Conservation (phyloP, 345 rosid genomes). For the Ceriops tagal region DNA sequence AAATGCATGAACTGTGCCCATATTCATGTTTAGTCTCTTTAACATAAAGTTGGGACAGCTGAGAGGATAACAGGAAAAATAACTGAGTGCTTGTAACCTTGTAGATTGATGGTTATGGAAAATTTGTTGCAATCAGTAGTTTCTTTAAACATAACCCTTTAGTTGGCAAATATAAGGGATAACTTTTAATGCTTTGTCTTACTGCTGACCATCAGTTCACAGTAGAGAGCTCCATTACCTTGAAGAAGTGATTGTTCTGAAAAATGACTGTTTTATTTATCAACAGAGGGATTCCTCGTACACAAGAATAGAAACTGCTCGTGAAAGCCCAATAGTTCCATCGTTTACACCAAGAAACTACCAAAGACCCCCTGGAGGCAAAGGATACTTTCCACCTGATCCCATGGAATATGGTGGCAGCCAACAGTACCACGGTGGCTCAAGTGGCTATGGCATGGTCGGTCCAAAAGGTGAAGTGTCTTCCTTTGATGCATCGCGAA, state of each 20-base stretch:
- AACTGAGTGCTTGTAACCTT: no score
- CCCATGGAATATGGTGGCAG: constrained; percentile 54
- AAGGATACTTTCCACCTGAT: constrained; percentile 68
- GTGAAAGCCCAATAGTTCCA: constrained; percentile 86
- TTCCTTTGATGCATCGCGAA: constrained; percentile 64
- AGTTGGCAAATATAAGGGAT: no score
- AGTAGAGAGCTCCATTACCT: no score
- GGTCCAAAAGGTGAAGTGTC: constrained; percentile 43
- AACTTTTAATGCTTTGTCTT: no score
- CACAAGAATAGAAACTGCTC: constrained; percentile 67
- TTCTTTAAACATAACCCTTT: no score
- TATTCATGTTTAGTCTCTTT: no score
- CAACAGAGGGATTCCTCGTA: constrained; percentile 74
- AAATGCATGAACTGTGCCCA: no score
- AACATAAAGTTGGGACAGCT: no score
- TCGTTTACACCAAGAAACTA: constrained; percentile 72
- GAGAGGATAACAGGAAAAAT: no score
- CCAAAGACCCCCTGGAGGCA: constrained; percentile 54
- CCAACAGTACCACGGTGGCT: constrained; percentile 43
- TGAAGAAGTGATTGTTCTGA: not conserved
- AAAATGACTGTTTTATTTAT: not conserved
- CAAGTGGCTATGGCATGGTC: constrained; percentile 49
- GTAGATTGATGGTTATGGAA: no score
- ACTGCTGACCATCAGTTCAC: no score
- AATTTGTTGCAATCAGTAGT: no score